Evolutionary conservation across 176 grass and related monocot genomes (phyloP), one percentile per base, ranked within the genome.

Genomic region (Zea luxurians): DNA sequence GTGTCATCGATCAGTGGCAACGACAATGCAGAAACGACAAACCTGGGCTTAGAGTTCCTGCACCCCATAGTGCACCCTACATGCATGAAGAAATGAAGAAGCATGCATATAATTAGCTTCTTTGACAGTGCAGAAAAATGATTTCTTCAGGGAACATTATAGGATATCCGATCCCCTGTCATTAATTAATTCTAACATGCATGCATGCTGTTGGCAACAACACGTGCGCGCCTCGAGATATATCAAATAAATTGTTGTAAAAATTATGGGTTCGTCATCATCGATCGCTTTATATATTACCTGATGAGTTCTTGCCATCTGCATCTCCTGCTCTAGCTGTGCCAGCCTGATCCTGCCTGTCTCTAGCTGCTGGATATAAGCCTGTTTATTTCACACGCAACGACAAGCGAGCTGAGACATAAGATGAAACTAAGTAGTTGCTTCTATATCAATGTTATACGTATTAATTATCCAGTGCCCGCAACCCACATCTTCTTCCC

Each of bases 331-430:
- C 37, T 91, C 89, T 4, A 91, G 47, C 18, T 91, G 89, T 35
- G 45, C 66, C 50, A 91, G 64, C 68, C 75, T 88, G 36, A 91
- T 67, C 69, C 86, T 91, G 61, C 89, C 87, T 38, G 89, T 71
- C 79, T 91, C 89, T 54, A 91, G 86, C 53, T 91, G 89, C 68
- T 91, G 89, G 61, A 91, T 83, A n/a, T 91, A 91, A 63, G 79
- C 89, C 89, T 91, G 57, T 42, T 27, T 27, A 4, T 40, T n/a
- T 13, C 20, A 83, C 12, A 66, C 18, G 47, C 76, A 62, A 49
- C 3, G 4, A 40, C 4, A 40, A 40, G 4, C 41, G 52, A 54
- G 66, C 37, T 40, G 27, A 13, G 16, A 37, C 4, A 77, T 37
- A 13, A 21, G 34, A 6, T 2, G 2, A 53, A 40, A 66, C 42